Evolutionary conservation across 192 early-diverging fungal genomes (phyloP), one percentile per base, ranked within the genome.

Genomic region (Coemansia sp.): DNA sequence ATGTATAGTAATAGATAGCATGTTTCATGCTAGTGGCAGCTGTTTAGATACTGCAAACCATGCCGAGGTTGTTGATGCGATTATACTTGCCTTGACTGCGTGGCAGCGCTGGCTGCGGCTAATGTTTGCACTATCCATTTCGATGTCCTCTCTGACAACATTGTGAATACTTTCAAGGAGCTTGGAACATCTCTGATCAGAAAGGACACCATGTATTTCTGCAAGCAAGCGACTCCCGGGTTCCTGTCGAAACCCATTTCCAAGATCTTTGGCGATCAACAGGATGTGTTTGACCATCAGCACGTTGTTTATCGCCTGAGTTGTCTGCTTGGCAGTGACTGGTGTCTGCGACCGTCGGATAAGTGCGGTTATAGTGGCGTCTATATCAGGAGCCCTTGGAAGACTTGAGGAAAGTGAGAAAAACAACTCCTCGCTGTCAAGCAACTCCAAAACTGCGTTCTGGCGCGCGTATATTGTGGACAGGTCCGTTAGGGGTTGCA

Each of bases 71-170:
- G 18, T 7, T 48, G 18, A 16, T 10, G n/a, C 16, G 23, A 30
- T 35, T 23, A 26, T 44, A 35, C 55, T 61, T 76, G 80, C 80
- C 78, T 92, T 94, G 39, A 95, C 89, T 6, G 93, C 92, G 70
- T 94, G 93, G 64, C 93, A 94, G 30, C 92, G 84, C 76, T 95
- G 95, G 67, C 94, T 93, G 41, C 89, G 83, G 38, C 93, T 68
- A 36, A 89, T 91, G 20, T 93, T 71, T n/a, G 91, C 79, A 68
- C 91, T 95, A 69, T 93, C 88, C 53, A 85, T 78, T 0, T 82
- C 76, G 5, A 92, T 68, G 36, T 92, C 90, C n/a, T 87, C 84
- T 60, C 94, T 87, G 20, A 97, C 87, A 20, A 88, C 85, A 41
- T 77, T 68, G 41, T 92, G 80, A 20, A 93, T 90, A 2, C 71